Base-by-base conservation (phyloP, 768 basidiomycete species). In the Amanita molliuscula region DNA sequence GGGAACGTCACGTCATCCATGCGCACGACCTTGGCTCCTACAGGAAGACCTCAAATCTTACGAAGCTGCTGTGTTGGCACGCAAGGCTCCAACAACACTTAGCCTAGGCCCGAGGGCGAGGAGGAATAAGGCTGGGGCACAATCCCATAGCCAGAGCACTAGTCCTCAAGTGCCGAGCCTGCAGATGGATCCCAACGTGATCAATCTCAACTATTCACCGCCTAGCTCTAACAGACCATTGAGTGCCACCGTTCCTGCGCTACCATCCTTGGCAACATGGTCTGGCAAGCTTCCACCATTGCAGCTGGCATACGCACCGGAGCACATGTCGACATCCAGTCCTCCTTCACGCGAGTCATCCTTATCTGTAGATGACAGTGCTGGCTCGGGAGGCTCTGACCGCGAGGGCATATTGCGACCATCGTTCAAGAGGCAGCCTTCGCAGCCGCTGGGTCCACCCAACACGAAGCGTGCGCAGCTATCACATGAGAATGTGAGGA, bases 41-140 rank as follows among this genome's bases (percentile, higher is more conserved):
- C 67, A 68, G 34, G 86, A 89, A 11, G 86, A 88, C 56, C 55
- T 89, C 53, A 68, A 74, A 52, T 76, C 77, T 50, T 89, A 89
- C 51, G 82, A 87, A 59, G 83, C 82, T 36, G 87, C 87, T 3
- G 79, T 88, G 13, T 63, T 86, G 47, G 84, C 86, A 28, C 70
- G 83, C 46, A 81, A 75, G 59, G 71, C 83, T 18, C 76, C 81
- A 1, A 73, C 76, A 50, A 74, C 69, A 51, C 61, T 87, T 35
- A 82, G 75, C 55, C 63, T 85, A 23, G 70, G 73, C 10, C 74
- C 77, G 42, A 70, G 68, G 60, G 62, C 63, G 63, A 56, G 63
- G 53, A 55, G 62, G 59, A 52, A 60, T 54, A 47, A 59, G 51
- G 23, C 44, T 2, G 41, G 35, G 28, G 40, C 15, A 13, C 13